A percentile compares a stretch with the other conserved stretches of the same genome.
Conservation (phyloP, 2,329 filamentous ascomycete species). For the Xylariomycetidae sp. region DNA sequence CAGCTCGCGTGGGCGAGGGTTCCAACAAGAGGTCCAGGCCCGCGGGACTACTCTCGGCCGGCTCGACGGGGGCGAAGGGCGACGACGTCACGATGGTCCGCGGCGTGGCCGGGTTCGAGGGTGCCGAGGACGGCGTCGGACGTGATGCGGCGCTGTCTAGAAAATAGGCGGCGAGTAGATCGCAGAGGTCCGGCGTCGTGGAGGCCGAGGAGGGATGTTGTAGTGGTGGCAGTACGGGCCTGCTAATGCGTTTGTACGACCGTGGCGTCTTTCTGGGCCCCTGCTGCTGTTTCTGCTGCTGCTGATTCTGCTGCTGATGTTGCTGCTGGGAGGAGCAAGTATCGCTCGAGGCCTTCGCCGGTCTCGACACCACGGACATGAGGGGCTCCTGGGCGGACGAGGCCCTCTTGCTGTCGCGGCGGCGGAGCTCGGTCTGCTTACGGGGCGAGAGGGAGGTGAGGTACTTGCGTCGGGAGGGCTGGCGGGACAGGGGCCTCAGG, state of each 20-base stretch:
- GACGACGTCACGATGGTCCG: conserved; percentile 3
- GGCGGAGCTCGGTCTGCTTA: conserved; percentile 16
- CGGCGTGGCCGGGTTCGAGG: conserved; percentile 13
- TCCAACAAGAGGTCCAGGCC: conserved; percentile 17
- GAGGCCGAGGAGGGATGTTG: conserved; percentile 11
- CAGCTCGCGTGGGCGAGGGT: conserved; percentile 11
- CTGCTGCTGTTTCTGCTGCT: no score
- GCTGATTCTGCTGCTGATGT: no score
- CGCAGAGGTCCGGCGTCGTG: conserved; percentile 12
- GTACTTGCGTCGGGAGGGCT: conserved; percentile 19
- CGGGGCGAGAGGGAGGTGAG: conserved; percentile 19
- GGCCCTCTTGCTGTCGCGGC: conserved; percentile 16
- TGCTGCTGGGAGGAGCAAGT: neutral
- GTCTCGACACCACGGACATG: neutral
- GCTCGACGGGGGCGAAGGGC: conserved; percentile 5
- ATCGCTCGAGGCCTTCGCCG: neutral
- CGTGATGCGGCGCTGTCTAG: conserved; percentile 9
- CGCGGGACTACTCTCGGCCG: conserved; percentile 8
- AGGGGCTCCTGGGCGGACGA: conserved; percentile 10
- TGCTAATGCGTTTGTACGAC: conserved; percentile 21
- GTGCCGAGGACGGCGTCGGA: conserved; percentile 6
- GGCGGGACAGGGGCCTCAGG: neutral
- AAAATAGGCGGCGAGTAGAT: conserved; percentile 18
- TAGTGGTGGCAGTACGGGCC: conserved; percentile 15
- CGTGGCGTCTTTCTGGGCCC: conserved; percentile 14